These are phyloP conservation scores for Monosporozyma unispora DNA, from an alignment of 805 yeast genomes.

Conservation along the genomic window DNA sequence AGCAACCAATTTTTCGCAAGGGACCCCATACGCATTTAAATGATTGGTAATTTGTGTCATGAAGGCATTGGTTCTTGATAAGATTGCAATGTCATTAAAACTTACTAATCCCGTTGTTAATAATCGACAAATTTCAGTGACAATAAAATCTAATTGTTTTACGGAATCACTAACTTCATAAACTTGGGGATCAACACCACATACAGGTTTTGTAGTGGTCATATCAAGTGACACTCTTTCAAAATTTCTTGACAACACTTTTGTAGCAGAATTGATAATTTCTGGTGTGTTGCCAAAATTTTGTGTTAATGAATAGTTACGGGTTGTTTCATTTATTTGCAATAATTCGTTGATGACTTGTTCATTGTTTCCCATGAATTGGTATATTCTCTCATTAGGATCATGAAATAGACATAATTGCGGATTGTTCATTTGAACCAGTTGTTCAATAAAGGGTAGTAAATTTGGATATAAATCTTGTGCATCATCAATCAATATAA, in stretches of 20 bases:
- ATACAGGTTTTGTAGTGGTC: slow-evolving; percentile 8
- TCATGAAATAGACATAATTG: slow-evolving; percentile 68
- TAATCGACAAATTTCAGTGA: slow-evolving; percentile 17
- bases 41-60: slow-evolving; percentile 33
- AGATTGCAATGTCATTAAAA: slow-evolving; percentile 40
- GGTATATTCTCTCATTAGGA: slow-evolving; percentile 60
- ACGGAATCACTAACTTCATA: slow-evolving; percentile 8
- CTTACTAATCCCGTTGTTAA: slow-evolving; percentile 14
- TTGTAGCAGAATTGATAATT: slow-evolving; percentile 29
- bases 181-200: slow-evolving; percentile 13
- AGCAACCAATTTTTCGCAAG: slow-evolving; percentile 35
- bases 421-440: slow-evolving; percentile 26
- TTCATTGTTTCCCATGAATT: slow-evolving; percentile 48
- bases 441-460: slow-evolving; percentile 35
- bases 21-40: slow-evolving; percentile 36
- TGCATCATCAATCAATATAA: slow-evolving; percentile 60
- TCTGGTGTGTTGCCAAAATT: slow-evolving; percentile 58
- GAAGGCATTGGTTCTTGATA: slow-evolving; percentile 46
- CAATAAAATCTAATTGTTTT: slow-evolving; percentile 18
- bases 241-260: not conserved
- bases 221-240: too few species aligned
- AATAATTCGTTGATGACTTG: slow-evolving; percentile 19
- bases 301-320: not conserved
- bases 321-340: slow-evolving; percentile 4
- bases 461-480: slow-evolving; percentile 57